Percentiles rank a stretch among this genome's conserved stretches.
These are phyloP conservation scores for Hansenula lynferdii DNA, from an alignment of 1,139 yeast genomes.

Conservation along the genomic window DNA sequence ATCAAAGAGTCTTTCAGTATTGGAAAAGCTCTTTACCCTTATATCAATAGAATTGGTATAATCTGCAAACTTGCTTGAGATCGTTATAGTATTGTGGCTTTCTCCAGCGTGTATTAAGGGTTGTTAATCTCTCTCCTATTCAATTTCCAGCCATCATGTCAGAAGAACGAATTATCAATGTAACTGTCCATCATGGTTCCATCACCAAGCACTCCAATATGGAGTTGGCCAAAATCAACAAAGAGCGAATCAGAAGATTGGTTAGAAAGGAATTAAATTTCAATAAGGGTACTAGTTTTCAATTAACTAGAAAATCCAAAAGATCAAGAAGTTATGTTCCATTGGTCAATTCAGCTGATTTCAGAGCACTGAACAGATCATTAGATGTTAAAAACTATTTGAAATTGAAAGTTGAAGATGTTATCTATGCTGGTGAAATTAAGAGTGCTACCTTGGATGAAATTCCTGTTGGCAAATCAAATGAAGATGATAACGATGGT, in stretches of 20 bases:
- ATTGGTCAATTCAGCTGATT: slow-evolving; percentile 37
- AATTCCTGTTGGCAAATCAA: background rate
- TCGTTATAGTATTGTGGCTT: too few relatives aligned
- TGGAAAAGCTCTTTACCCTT: too few relatives aligned
- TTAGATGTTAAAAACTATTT: slow-evolving; percentile 30
- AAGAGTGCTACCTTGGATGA: background rate
- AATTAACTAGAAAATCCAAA: slow-evolving; percentile 35
- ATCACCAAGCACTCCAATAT: background rate
- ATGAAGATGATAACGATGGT: background rate
- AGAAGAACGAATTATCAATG: background rate
- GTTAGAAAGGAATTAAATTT: background rate
- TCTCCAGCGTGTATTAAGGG: too few relatives aligned
- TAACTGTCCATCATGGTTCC: background rate
- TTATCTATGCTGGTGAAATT: background rate
- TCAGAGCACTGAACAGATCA: slow-evolving; percentile 41
- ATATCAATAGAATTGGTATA: too few relatives aligned
- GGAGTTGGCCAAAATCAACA: slow-evolving; percentile 1
- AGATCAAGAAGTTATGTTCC: slow-evolving; percentile 37
- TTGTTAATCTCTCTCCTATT: too few relatives aligned
- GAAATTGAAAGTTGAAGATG: slow-evolving; percentile 16
- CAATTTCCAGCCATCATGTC: background rate
- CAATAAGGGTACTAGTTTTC: slow-evolving; percentile 1
- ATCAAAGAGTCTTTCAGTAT: too few relatives aligned
- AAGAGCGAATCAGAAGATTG: background rate
- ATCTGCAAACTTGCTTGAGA: too few relatives aligned